Evolutionary conservation across 805 yeast genomes (phyloP), one percentile per base, ranked within the genome.

Genomic region (Candida silvatica): DNA sequence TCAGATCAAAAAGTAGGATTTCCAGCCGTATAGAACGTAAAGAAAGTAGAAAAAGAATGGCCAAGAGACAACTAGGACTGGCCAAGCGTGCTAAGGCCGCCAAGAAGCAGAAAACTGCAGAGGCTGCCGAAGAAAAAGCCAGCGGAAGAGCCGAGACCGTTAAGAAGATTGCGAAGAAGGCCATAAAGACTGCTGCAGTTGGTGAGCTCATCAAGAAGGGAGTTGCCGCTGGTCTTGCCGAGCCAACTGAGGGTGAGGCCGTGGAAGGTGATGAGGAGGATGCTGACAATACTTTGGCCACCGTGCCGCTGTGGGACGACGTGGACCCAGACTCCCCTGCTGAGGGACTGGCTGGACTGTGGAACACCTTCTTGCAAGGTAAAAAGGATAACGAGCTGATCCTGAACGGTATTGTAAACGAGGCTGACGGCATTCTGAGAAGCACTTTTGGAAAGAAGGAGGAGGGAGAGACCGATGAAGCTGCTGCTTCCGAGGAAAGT

Each of bases 341-440:
- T n/a, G 76, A 76, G 5, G 95, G 86, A 54, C 58, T 88, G 39
- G 62, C 59, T 39, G 94, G 82, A 1, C 59, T 88, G 27, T 85
- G 88, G 81, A 58, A 63, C 12, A 76, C 84, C 3, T 84, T 74
- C 57, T 47, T 59, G 28, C 53, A 62, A 4, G 65, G 80, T 2
- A 74, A 70, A 4, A 71, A 71, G 37, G 80, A 78, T 17, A 73
- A 71, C 43, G 83, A 79, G 49, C 58, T 77, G 40, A 68, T 82
- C 24, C 52, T 82, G 38, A 82, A 87, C 48, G 97, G 96, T 17
- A 69, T 88, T 4, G 71, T 90, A n/a, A 95, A 88, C 48, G 97
- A 90, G 53, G 82, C 95, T 61, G 96, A 90, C 49, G 61, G 94
- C 33, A 54, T 86, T 23, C 64, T 87, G 43, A 66, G 88, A 51